These are phyloP conservation scores for Poa pratensis DNA, from an alignment of 176 grass and related monocot genomes.

Conservation along the genomic window DNA sequence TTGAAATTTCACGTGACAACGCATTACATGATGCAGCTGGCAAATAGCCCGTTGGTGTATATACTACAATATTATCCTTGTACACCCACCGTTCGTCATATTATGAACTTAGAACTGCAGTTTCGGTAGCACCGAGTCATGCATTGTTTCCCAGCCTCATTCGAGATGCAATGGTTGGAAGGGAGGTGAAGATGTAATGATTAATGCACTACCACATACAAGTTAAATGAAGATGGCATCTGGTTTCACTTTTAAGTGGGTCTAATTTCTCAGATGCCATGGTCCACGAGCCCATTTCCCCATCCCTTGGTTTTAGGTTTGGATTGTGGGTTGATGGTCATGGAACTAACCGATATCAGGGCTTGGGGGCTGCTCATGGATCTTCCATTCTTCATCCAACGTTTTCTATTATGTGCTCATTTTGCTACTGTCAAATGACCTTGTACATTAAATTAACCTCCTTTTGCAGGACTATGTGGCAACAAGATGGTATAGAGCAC, in stretches of 20 bases:
- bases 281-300: background rate
- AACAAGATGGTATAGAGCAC: slow-evolving; percentile 55
- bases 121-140: background rate
- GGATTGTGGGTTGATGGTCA: background rate
- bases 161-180: background rate
- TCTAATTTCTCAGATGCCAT: background rate
- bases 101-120: background rate
- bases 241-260: background rate
- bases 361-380: background rate
- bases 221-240: background rate
- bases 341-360: background rate
- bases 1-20: slow-evolving; percentile 1
- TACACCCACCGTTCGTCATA: background rate
- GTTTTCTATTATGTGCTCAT: background rate
- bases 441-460: background rate
- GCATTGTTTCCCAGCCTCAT: slow-evolving; percentile 1
- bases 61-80: background rate
- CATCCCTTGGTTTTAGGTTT: slow-evolving; percentile 2
- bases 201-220: slow-evolving; percentile 8
- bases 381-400: background rate
- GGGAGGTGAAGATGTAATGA: background rate
- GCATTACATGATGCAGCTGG: background rate
- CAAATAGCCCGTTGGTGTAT: background rate
- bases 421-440: background rate
- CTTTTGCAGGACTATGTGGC: slow-evolving; percentile 50